These are phyloP conservation scores for Sporisorium iseilematis-ciliati DNA, from an alignment of 1,284 basidiomycete species.

Conservation along the genomic window DNA sequence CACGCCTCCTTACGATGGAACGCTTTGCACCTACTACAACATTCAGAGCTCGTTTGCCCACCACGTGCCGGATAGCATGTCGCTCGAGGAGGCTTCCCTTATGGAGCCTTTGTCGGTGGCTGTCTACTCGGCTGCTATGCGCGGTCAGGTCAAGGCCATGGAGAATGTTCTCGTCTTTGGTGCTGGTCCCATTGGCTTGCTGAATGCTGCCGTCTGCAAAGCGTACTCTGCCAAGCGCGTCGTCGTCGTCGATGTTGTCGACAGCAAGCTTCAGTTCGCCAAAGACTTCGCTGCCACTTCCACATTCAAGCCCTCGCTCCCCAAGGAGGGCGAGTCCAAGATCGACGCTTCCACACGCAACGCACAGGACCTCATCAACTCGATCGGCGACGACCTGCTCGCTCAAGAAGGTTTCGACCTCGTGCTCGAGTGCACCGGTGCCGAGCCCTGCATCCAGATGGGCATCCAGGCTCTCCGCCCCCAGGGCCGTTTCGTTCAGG, in stretches of 20 bases:
- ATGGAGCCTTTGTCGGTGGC: constrained; percentile 95
- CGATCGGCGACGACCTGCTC: constrained; percentile 71
- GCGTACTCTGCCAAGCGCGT: constrained; percentile 72
- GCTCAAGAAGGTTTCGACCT: constrained; percentile 74
- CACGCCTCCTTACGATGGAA: constrained; percentile 90
- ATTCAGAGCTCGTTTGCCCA: constrained; percentile 68
- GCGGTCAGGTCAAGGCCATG: constrained; percentile 77
- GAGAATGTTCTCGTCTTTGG: constrained; percentile 78
- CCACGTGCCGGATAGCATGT: constrained; percentile 70
- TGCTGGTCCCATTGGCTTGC: constrained; percentile 87
- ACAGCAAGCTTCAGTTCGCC: constrained; percentile 86
- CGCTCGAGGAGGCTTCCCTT: constrained; percentile 73
- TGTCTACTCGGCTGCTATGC: constrained; percentile 84
- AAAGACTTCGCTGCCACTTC: constrained; percentile 89
- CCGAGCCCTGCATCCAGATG: constrained; percentile 67
- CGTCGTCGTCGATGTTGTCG: constrained; percentile 78
- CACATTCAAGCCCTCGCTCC: constrained; percentile 76
- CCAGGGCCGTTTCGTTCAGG: constrained; percentile 72
- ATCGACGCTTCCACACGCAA: constrained; percentile 73
- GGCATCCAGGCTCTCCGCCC: constrained; percentile 56
- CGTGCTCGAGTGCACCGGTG: constrained; percentile 76
- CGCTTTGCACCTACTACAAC: constrained; percentile 77
- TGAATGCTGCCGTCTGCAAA: constrained; percentile 91
- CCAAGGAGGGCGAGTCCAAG: constrained; percentile 58
- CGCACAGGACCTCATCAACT: constrained; percentile 71